These are phyloP conservation scores for Carex kokanica DNA, from an alignment of 176 grass and related monocot genomes.

Conservation along the genomic window DNA sequence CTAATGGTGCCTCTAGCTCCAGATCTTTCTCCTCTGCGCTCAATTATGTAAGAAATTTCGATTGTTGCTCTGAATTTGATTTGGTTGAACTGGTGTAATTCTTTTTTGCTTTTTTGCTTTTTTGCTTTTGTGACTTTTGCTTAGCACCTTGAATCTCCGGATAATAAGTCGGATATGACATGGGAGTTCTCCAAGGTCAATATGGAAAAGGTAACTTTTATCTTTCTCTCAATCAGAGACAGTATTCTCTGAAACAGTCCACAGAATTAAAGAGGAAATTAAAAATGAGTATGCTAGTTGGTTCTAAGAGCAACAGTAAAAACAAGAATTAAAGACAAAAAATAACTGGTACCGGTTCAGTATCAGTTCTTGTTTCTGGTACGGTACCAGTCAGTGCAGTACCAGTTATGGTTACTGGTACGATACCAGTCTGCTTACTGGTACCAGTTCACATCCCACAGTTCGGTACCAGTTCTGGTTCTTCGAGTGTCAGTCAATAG, in stretches of 20 bases:
- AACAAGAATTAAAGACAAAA: no score
- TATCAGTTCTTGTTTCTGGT: no score
- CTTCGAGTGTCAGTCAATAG: no score
- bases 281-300: no score
- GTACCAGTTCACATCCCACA: no score
- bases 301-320: no score
- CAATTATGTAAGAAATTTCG: conserved; percentile 66
- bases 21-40: conserved; percentile 50
- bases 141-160: conserved; percentile 89
- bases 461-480: no score
- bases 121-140: conserved; percentile 34
- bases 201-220: conserved; percentile 57
- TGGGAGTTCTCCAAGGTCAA: conserved; percentile 79
- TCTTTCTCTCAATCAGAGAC: neutral
- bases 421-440: no score
- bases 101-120: neutral
- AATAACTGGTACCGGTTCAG: no score
- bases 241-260: neutral
- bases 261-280: no score
- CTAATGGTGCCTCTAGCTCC: conserved; percentile 9
- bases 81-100: conserved; percentile 33
- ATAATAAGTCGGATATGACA: conserved; percentile 58
- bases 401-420: no score
- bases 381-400: no score
- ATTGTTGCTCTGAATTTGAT: conserved; percentile 27